phyloP scores from a whole-genome alignment of 2,329 filamentous ascomycete species.

The Alternaria consortialis region DNA sequence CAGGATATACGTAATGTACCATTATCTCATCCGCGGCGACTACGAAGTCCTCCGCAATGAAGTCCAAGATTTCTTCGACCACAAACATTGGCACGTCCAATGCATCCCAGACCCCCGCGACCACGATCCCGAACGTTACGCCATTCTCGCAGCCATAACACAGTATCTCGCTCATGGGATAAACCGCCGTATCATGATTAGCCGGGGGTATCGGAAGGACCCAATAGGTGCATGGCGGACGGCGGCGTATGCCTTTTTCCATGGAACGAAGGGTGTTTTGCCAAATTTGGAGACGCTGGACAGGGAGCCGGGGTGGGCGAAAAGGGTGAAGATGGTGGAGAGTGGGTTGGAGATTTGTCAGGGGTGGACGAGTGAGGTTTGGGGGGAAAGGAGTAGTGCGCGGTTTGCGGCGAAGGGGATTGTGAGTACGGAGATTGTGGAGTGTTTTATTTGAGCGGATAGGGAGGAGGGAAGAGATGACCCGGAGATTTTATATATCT shows the following conservation, averaged over 20 bases:
- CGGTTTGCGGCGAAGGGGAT: neutral
- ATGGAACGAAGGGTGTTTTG: neutral
- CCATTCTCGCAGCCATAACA: neutral
- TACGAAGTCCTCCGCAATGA: conserved; percentile 3
- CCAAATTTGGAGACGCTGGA: neutral
- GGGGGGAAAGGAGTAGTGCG: neutral
- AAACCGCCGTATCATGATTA: neutral
- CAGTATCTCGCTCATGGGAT: conserved; percentile 1
- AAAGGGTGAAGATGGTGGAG: neutral
- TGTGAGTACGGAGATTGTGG: neutral
- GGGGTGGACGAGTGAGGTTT: neutral
- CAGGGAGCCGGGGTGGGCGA: neutral
- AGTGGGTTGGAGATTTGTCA: neutral
- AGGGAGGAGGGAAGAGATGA: neutral
- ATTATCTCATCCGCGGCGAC: conserved; percentile 2
- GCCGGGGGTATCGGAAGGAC: neutral
- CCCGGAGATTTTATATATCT: too few species aligned
- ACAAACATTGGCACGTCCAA: conserved; percentile 1
- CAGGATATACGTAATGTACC: conserved; percentile 7
- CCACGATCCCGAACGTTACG: conserved; percentile 1
- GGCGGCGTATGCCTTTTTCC: neutral
- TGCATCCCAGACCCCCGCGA: neutral
- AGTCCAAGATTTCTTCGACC: conserved; percentile 7
- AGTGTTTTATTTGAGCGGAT: conserved; percentile 1
- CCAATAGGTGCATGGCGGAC: neutral